Conservation (phyloP, 768 basidiomycete genomes). For the Ramaria sp. region DNA sequence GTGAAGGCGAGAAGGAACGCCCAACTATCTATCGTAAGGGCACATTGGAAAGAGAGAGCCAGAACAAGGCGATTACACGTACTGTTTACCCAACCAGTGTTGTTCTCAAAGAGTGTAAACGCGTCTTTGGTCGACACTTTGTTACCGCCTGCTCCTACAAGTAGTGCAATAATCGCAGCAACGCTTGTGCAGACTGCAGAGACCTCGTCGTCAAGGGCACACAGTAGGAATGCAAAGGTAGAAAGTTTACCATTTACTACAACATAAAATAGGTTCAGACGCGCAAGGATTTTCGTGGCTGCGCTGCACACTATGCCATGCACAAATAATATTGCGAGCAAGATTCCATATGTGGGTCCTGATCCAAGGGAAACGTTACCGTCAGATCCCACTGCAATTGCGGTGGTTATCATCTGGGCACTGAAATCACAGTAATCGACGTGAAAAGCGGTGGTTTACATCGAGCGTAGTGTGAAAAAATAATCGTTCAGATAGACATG, state of each 20-base stretch:
- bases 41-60: not conserved
- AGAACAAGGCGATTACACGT: slow-evolving; percentile 5
- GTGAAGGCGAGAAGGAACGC: slow-evolving; percentile 65
- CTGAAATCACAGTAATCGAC: slow-evolving; percentile 21
- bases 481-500: not conserved
- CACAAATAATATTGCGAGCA: slow-evolving; percentile 50
- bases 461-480: not conserved
- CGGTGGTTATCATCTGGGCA: slow-evolving; percentile 70
- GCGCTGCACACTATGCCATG: slow-evolving; percentile 66
- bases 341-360: slow-evolving; percentile 58
- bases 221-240: not conserved
- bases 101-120: slow-evolving; percentile 61
- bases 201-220: not conserved
- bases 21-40: slow-evolving; percentile 45
- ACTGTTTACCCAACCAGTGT: slow-evolving; percentile 58
- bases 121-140: slow-evolving; percentile 59
- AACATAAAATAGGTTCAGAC: slow-evolving; percentile 62
- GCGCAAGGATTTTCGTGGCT: slow-evolving; percentile 50
- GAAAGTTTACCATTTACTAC: slow-evolving; percentile 42
- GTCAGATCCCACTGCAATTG: slow-evolving; percentile 49
- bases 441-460: not conserved
- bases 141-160: slow-evolving; percentile 43
- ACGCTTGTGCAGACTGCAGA: slow-evolving; percentile 51
- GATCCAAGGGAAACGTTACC: slow-evolving; percentile 39
- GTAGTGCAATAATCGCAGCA: slow-evolving; percentile 48